A percentile compares a stretch with the other conserved stretches of the same genome.
Evolutionary conservation across 768 basidiomycete species (phyloP).

Genomic region (Amylocystis lapponica): DNA sequence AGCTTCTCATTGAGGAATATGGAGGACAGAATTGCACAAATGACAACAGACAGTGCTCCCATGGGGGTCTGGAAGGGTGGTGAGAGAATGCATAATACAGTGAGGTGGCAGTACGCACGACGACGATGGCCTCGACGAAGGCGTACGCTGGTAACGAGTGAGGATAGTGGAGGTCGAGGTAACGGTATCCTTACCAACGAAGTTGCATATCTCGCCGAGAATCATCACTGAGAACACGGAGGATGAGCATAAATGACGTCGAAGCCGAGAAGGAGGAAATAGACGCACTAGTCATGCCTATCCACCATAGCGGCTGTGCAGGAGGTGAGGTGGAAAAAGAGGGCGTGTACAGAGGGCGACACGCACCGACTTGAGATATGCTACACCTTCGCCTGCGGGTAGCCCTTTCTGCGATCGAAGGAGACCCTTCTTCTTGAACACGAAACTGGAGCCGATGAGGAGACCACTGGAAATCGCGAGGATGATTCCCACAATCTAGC

Average conservation of each 20-base stretch:
- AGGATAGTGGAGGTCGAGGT: conserved; percentile 21
- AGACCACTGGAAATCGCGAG: conserved; percentile 75
- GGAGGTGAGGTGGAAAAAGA: too few relatives aligned
- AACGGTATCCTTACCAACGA: conserved; percentile 53
- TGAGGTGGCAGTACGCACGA: conserved; percentile 46
- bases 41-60: conserved; percentile 92
- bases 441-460: conserved; percentile 90
- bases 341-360: neutral
- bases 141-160: conserved; percentile 56
- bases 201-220: conserved; percentile 82
- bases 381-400: conserved; percentile 78
- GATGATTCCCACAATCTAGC: conserved; percentile 70
- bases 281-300: conserved; percentile 77
- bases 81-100: neutral
- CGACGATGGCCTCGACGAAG: conserved; percentile 88
- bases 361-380: conserved; percentile 89
- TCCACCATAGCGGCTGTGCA: conserved; percentile 84
- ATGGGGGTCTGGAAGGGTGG: conserved; percentile 66
- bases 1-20: conserved; percentile 91
- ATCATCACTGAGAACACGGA: conserved; percentile 68
- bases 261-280: too few relatives aligned
- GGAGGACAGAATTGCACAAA: conserved; percentile 90
- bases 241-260: neutral
- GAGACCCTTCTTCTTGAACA: conserved; percentile 97
- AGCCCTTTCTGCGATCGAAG: conserved; percentile 78